Conservation (phyloP, 768 basidiomycete species). For the Grammothele lineata region DNA sequence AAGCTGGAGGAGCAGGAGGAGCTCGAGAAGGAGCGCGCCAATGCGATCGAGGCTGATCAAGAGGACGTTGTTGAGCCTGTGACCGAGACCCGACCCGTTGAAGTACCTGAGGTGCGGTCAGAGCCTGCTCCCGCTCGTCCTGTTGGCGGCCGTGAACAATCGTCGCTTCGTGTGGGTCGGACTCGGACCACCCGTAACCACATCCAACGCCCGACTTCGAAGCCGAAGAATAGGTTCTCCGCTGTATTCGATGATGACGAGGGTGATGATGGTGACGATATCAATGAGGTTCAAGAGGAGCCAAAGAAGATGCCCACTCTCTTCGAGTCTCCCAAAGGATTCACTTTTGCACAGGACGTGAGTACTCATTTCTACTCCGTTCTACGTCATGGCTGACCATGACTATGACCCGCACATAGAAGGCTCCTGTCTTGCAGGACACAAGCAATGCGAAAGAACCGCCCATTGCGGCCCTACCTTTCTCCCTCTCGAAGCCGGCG, state of each 20-base stretch:
- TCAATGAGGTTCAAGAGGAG: conserved; percentile 38
- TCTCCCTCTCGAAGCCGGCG: conserved; percentile 46
- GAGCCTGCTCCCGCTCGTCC: conserved; percentile 8
- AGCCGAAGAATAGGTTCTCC: conserved; percentile 55
- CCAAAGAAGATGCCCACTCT: conserved; percentile 38
- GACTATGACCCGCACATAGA: too few species aligned
- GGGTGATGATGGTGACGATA: conserved; percentile 27
- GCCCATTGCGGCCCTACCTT: conserved; percentile 61
- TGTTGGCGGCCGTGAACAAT: conserved; percentile 30
- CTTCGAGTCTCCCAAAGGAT: conserved; percentile 58
- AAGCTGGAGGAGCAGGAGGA: conserved; percentile 53
- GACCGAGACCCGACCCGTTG: conserved; percentile 17
- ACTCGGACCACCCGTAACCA: conserved; percentile 54
- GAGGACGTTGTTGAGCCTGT: conserved; percentile 28
- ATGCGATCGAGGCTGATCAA: conserved; percentile 27
- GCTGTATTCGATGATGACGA: conserved; percentile 55
- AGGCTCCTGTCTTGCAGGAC: conserved; percentile 35
- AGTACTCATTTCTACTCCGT: conserved; percentile 21
- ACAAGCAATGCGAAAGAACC: conserved; percentile 52
- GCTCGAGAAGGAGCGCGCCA: conserved; percentile 29
- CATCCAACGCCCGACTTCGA: conserved; percentile 44
- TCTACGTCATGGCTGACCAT: neutral
- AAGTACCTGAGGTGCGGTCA: conserved; percentile 12
- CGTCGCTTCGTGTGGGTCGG: conserved; percentile 66
- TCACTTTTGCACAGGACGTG: conserved; percentile 65